Conservation (phyloP, 495 filamentous ascomycete species). For the Penicillium cataractarum region DNA sequence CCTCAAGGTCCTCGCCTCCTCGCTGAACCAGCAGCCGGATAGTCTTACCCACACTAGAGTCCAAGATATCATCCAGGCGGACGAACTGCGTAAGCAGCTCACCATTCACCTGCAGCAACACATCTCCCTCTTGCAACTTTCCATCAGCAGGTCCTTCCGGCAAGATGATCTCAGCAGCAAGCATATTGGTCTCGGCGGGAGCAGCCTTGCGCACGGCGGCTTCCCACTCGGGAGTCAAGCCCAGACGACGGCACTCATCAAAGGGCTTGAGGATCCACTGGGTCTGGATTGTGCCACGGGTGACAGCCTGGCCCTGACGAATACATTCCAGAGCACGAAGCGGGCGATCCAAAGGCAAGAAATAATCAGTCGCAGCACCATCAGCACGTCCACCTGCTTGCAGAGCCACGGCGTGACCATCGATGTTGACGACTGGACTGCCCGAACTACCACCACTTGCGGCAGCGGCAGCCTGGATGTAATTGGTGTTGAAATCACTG, state of each 20-base stretch:
- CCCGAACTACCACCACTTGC: slow-evolving; percentile 96
- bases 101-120: slow-evolving; percentile 93
- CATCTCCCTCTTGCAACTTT: slow-evolving; percentile 90
- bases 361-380: slow-evolving; percentile 96
- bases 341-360: slow-evolving; percentile 90
- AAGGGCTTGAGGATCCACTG: slow-evolving; percentile 98
- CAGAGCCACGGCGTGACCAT: slow-evolving; percentile 88
- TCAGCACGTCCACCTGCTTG: slow-evolving; percentile 94
- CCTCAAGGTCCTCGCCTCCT: slow-evolving; percentile 83
- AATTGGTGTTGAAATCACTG: slow-evolving; percentile 99
- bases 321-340: slow-evolving; percentile 85
- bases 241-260: slow-evolving; percentile 92
- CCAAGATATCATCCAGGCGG: slow-evolving; percentile 89
- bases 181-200: slow-evolving; percentile 93
- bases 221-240: slow-evolving; percentile 85
- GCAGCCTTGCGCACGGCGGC: slow-evolving; percentile 76
- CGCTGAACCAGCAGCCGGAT: slow-evolving; percentile 81
- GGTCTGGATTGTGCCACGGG: slow-evolving; percentile 93
- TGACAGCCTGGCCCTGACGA: slow-evolving; percentile 70
- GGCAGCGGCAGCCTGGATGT: slow-evolving; percentile 96
- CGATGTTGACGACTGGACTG: slow-evolving; percentile 94
- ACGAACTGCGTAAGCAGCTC: slow-evolving; percentile 94
- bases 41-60: slow-evolving; percentile 77
- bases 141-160: slow-evolving; percentile 85
- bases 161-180: slow-evolving; percentile 93